These are phyloP conservation scores for Neofusicoccum kwambonambiense DNA, from an alignment of 2,329 filamentous ascomycete genomes.

Conservation along the genomic window DNA sequence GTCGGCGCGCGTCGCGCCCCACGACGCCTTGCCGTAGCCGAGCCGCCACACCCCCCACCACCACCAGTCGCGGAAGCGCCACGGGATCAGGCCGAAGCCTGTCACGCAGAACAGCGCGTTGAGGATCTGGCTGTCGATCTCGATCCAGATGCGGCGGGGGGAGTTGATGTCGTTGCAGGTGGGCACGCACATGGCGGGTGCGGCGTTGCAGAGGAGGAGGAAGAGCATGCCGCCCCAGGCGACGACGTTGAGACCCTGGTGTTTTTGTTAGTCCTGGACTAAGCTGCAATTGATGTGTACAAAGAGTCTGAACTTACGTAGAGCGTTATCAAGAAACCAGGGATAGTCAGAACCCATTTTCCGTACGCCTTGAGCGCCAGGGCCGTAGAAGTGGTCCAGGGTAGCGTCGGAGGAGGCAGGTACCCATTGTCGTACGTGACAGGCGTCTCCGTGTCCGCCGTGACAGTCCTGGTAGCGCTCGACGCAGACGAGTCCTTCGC, in stretches of 20 bases:
- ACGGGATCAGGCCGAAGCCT: conserved; percentile 79
- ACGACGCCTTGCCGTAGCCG: conserved; percentile 44
- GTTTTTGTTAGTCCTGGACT: neutral
- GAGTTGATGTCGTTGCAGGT: conserved; percentile 73
- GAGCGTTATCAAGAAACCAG: conserved; percentile 74
- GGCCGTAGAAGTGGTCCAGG: conserved; percentile 58
- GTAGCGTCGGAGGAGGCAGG: conserved; percentile 43
- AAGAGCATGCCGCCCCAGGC: conserved; percentile 94
- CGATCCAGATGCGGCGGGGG: conserved; percentile 78
- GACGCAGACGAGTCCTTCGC: neutral
- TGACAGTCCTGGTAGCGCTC: neutral
- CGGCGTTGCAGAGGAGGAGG: conserved; percentile 72
- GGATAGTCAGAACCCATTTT: conserved; percentile 71
- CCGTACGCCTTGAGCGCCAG: conserved; percentile 63
- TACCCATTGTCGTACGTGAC: conserved; percentile 40
- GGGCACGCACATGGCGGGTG: conserved; percentile 68
- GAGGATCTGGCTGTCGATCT: conserved; percentile 78
- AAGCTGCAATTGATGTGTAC: no score
- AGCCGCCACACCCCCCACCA: conserved; percentile 63
- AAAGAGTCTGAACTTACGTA: conserved; percentile 46
- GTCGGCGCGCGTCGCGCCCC: conserved; percentile 38
- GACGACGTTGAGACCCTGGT: conserved; percentile 68
- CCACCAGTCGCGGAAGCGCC: conserved; percentile 79
- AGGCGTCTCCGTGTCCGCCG: conserved; percentile 17
- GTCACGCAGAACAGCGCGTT: conserved; percentile 86